phyloP scores from a whole-genome alignment of 305 asterid genomes.

The Coffea humblotiana region DNA sequence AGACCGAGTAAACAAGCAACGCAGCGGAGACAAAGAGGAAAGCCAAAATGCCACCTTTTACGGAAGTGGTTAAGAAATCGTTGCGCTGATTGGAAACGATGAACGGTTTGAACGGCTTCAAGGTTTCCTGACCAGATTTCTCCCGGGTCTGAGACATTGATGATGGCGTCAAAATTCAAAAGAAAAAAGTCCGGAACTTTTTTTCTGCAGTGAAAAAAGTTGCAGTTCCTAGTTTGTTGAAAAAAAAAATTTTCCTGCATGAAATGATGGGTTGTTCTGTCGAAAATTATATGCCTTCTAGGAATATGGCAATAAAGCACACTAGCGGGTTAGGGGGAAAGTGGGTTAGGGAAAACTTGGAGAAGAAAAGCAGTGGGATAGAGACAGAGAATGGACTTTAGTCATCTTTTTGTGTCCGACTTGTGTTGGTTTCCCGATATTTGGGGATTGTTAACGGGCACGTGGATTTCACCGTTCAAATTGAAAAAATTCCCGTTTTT shows the following conservation, averaged over 20 bases:
- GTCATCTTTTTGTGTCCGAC: too few species aligned
- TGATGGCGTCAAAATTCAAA: background rate
- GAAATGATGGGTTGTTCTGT: background rate
- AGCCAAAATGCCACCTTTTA: slow-evolving; percentile 33
- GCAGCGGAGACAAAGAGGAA: slow-evolving; percentile 37
- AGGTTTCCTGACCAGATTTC: slow-evolving; percentile 49
- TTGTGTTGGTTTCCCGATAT: too few species aligned
- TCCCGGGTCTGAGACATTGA: slow-evolving; percentile 27
- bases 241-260: too few species aligned
- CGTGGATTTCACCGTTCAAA: too few species aligned
- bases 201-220: background rate
- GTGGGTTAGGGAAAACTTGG: too few species aligned
- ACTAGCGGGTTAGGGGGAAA: too few species aligned
- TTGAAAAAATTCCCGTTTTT: too few species aligned
- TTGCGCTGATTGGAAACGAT: slow-evolving; percentile 23
- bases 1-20: slow-evolving; percentile 40
- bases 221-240: too few species aligned
- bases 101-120: slow-evolving; percentile 33
- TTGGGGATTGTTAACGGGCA: too few species aligned
- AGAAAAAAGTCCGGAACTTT: background rate
- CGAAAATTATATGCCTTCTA: too few species aligned
- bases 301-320: background rate
- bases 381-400: too few species aligned
- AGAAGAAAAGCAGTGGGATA: too few species aligned
- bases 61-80: slow-evolving; percentile 34